These are phyloP conservation scores for Fusarium sp. DNA, from an alignment of 2,329 filamentous ascomycete species.

Conservation along the genomic window DNA sequence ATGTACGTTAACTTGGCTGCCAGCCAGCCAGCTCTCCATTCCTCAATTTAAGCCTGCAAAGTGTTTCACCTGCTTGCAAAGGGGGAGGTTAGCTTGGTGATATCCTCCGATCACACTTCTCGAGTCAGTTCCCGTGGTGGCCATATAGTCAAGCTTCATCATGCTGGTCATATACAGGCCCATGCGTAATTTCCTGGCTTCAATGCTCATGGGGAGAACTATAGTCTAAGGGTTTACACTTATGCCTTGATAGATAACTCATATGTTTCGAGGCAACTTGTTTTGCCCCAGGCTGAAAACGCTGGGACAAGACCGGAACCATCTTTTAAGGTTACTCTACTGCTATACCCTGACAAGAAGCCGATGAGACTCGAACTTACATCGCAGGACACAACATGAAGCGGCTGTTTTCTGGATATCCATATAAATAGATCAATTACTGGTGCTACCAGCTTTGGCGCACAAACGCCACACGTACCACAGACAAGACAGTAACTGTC, in stretches of 20 bases:
- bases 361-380: background rate
- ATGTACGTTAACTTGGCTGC: background rate
- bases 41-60: background rate
- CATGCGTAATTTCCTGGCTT: background rate
- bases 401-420: background rate
- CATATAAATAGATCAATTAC: background rate
- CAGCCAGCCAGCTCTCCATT: background rate
- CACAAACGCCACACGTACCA: background rate
- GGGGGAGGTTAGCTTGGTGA: background rate
- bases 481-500: background rate
- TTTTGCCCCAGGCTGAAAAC: background rate
- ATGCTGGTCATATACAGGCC: background rate
- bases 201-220: background rate
- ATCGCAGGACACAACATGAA: background rate
- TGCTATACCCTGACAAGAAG: background rate
- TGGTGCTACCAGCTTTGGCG: background rate
- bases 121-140: background rate
- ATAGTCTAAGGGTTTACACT: background rate
- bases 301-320: background rate
- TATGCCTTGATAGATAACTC: background rate
- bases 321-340: background rate
- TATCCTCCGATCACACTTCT: slow-evolving; percentile 1
- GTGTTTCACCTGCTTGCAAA: slow-evolving; percentile 1
- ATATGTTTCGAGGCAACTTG: background rate
- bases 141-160: background rate